Base-by-base conservation (phyloP, 2,329 filamentous ascomycete genomes). In the Emmonsiellopsis sp. region DNA sequence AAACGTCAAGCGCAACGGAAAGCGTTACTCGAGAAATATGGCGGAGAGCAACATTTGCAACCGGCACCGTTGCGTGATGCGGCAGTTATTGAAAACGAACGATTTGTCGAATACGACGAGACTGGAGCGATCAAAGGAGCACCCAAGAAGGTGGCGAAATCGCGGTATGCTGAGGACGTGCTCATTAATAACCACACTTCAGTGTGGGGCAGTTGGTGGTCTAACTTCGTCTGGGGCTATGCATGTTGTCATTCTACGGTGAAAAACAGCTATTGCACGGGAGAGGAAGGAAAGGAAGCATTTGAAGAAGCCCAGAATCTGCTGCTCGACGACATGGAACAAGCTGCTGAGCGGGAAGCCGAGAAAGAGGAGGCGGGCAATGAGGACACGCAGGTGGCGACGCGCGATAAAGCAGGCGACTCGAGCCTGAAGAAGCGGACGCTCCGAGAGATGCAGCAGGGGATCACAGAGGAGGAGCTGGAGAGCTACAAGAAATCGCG, bases 181-280 rank as follows among this genome's bases (percentile, higher is more conserved):
- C 74, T 87, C 52, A 80, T 86, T 67, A 92, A 95, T 74, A 98
- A 98, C 65, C 93, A 98, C 71, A 89, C 83, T 2, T 85, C 86
- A 0, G 85, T 95, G 2, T 98, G 90, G 88, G 93, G 93, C 48
- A 95, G 90, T 64, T 98, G 93, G 93, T 98, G 93, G 93, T 82
- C 84, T 51, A 84, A 88, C 65, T 97, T 96, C 73, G 81, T 86
- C 70, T 98, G 93, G 93, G 93, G 93, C 1, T 98, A 95, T 70
- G 81, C 87, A 21, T 98, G 93, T 70, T 98, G 93, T 74, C 90
- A 94, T 68, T 95, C 90, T 0, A 85, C 84, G 21, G 82, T 95
- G 57, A 96, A 95, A 73, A 97, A 98, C 71, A 95, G 90, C 64
- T 98, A 97, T 65, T 98, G 93, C 69, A 97, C 92, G 0, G 93